phyloP scores from a whole-genome alignment of 169 alveolate species.

The Cryptosporidium sp. region DNA sequence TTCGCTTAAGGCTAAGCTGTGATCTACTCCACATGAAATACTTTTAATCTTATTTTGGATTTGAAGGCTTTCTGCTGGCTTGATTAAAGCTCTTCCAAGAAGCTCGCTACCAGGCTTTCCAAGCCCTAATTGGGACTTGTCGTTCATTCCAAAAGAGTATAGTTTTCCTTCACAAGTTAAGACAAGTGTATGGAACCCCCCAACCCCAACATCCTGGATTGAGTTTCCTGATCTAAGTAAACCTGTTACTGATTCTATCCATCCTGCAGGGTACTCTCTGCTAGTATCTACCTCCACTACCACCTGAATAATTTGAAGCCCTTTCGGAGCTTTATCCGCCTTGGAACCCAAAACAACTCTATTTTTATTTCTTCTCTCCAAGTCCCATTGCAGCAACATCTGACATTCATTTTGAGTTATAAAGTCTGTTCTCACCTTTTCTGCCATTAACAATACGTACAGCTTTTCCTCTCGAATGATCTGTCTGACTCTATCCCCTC shows the following conservation, averaged over 20 bases:
- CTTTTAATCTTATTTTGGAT: conserved; percentile 17
- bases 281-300: conserved; percentile 65
- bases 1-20: conserved; percentile 26
- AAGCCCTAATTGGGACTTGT: conserved; percentile 58
- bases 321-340: conserved; percentile 37
- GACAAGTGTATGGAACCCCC: conserved; percentile 58
- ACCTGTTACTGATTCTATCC: conserved; percentile 59
- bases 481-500: conserved; percentile 78
- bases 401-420: conserved; percentile 48
- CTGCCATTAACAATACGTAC: conserved; percentile 74
- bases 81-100: conserved; percentile 57
- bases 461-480: conserved; percentile 79
- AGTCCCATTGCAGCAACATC: conserved; percentile 41
- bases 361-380: conserved; percentile 54
- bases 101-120: conserved; percentile 22
- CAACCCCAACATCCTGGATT: conserved; percentile 56
- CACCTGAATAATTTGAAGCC: conserved; percentile 59
- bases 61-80: conserved; percentile 2
- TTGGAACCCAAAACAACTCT: conserved; percentile 62
- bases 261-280: conserved; percentile 72
- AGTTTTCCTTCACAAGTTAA: conserved; percentile 47
- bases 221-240: conserved; percentile 17
- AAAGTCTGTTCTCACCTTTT: conserved; percentile 71
- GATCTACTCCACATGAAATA: conserved; percentile 69
- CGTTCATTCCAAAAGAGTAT: conserved; percentile 68